phyloP scores from a whole-genome alignment of 2,329 filamentous ascomycete genomes.

The Magnaporthales sp. region DNA sequence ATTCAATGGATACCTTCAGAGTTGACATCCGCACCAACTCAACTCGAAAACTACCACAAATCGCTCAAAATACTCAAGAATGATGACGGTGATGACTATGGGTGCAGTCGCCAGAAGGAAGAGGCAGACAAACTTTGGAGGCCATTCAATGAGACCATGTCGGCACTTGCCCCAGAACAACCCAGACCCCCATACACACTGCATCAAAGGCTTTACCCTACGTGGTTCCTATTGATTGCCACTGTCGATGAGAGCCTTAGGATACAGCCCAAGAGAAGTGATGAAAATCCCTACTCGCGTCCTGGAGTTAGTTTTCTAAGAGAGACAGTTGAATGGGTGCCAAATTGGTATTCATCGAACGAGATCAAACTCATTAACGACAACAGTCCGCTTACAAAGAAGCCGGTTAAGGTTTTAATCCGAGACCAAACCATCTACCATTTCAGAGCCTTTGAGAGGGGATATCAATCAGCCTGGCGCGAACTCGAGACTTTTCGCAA shows the following conservation, averaged over 20 bases:
- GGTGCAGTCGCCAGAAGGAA: neutral
- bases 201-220: neutral
- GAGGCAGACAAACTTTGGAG: neutral
- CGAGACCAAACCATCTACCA: neutral
- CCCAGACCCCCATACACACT: neutral
- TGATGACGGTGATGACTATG: neutral
- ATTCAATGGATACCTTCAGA: neutral
- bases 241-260: neutral
- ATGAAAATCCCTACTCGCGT: neutral
- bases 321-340: neutral
- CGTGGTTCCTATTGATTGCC: neutral
- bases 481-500: neutral
- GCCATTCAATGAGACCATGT: neutral
- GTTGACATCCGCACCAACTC: neutral
- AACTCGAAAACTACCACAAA: neutral
- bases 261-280: neutral
- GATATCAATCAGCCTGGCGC: neutral
- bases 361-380: neutral
- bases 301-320: neutral
- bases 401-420: neutral
- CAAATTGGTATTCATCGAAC: neutral
- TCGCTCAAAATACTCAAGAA: neutral
- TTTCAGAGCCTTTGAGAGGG: neutral
- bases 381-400: neutral
- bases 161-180: neutral